A percentile compares a stretch with the other conserved stretches of the same genome.
These are phyloP conservation scores for Cryphonectria japonica DNA, from an alignment of 2,329 filamentous ascomycete genomes.

Conservation along the genomic window DNA sequence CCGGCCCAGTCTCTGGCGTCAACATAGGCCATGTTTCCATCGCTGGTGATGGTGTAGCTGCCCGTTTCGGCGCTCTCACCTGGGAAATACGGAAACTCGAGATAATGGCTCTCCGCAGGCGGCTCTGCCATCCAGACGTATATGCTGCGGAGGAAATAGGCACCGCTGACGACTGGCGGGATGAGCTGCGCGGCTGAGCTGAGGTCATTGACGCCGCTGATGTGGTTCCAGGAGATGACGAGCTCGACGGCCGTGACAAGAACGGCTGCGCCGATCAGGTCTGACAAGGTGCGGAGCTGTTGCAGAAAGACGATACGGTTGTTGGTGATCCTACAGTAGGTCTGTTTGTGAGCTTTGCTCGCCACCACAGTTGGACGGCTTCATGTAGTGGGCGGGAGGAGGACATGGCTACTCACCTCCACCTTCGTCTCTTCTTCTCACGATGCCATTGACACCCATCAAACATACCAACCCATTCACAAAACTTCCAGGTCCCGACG, in stretches of 20 bases:
- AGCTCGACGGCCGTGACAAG: slow-evolving; percentile 33
- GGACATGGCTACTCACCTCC: slow-evolving; percentile 18
- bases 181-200: slow-evolving; percentile 32
- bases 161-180: slow-evolving; percentile 24
- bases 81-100: not conserved
- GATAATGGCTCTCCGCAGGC: slow-evolving; percentile 10
- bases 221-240: slow-evolving; percentile 32
- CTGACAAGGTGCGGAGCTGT: slow-evolving; percentile 31
- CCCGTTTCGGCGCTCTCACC: not conserved
- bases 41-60: not conserved
- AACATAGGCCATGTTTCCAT: slow-evolving; percentile 3
- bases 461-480: slow-evolving; percentile 11
- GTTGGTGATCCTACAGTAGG: slow-evolving; percentile 19
- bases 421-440: slow-evolving; percentile 15
- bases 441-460: slow-evolving; percentile 23
- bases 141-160: slow-evolving; percentile 20
- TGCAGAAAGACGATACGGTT: slow-evolving; percentile 26
- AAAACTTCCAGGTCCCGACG: slow-evolving; percentile 19
- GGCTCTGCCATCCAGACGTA: slow-evolving; percentile 20
- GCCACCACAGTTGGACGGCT: not conserved
- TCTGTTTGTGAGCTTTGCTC: not conserved
- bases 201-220: slow-evolving; percentile 38
- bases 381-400: no score
- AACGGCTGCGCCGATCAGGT: slow-evolving; percentile 30
- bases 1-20: not conserved